A percentile compares a stretch with the other conserved stretches of the same genome.
These are phyloP conservation scores for Fusarium illudens DNA, from an alignment of 2,329 filamentous ascomycete genomes.

Conservation along the genomic window DNA sequence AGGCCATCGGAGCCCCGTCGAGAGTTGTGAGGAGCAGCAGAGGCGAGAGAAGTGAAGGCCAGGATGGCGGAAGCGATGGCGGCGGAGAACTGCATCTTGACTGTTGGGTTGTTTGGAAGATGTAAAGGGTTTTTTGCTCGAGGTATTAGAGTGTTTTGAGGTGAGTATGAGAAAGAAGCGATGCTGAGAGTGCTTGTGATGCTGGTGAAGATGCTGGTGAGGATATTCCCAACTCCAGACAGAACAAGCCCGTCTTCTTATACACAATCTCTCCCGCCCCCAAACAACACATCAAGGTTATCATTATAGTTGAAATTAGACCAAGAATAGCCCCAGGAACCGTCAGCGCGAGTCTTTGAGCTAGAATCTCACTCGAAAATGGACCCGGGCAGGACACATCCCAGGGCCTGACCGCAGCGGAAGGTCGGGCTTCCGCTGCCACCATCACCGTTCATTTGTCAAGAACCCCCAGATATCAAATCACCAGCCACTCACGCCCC, in stretches of 20 bases:
- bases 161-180: background rate
- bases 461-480: background rate
- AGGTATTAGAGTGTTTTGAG: background rate
- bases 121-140: background rate
- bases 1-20: slow-evolving; percentile 30
- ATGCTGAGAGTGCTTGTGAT: slow-evolving; percentile 19
- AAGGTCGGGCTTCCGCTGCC: slow-evolving; percentile 26
- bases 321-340: slow-evolving; percentile 13
- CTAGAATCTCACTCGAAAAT: slow-evolving; percentile 20
- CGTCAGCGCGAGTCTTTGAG: slow-evolving; percentile 10
- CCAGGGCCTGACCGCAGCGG: slow-evolving; percentile 4
- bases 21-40: slow-evolving; percentile 38
- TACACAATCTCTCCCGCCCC: slow-evolving; percentile 17
- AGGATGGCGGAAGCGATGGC: slow-evolving; percentile 49
- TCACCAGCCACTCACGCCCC: slow-evolving; percentile 10
- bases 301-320: slow-evolving; percentile 1
- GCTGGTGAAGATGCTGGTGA: slow-evolving; percentile 23
- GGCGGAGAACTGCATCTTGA: slow-evolving; percentile 45
- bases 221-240: slow-evolving; percentile 26
- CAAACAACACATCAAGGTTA: slow-evolving; percentile 7
- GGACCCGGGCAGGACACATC: slow-evolving; percentile 1
- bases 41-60: slow-evolving; percentile 49
- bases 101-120: slow-evolving; percentile 38
- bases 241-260: slow-evolving; percentile 35
- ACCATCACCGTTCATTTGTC: slow-evolving; percentile 1